These are phyloP conservation scores for Sporothrix phasma DNA, from an alignment of 2,329 filamentous ascomycete species.

Conservation along the genomic window DNA sequence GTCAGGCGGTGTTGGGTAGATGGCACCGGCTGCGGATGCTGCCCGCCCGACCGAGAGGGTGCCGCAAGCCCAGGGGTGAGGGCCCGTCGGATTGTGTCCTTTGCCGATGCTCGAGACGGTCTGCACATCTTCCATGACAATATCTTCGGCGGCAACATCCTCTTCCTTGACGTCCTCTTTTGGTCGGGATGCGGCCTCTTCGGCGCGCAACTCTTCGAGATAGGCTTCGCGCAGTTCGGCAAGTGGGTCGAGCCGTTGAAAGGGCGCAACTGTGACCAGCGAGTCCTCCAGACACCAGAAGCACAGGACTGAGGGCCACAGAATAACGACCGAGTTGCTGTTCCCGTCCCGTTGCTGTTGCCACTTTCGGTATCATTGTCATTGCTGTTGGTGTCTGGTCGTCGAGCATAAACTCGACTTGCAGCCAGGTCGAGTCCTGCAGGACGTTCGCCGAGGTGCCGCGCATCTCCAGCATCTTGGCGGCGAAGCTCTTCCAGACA, in stretches of 20 bases:
- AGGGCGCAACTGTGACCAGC: background rate
- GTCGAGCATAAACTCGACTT: constrained; percentile 31
- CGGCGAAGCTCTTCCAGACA: constrained; percentile 32
- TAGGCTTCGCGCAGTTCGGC: constrained; percentile 13
- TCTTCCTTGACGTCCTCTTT: background rate
- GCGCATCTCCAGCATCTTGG: constrained; percentile 40
- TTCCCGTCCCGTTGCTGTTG: constrained; percentile 28
- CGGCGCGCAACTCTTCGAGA: constrained; percentile 9
- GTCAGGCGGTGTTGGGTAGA: constrained; percentile 66
- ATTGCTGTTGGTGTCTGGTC: constrained; percentile 34
- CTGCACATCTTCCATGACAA: constrained; percentile 14
- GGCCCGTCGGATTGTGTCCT: constrained; percentile 8
- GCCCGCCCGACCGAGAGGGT: constrained; percentile 32
- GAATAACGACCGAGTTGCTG: constrained; percentile 32
- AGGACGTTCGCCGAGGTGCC: constrained; percentile 37
- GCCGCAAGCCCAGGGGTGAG: constrained; percentile 42
- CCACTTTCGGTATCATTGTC: constrained; percentile 22
- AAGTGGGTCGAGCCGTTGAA: constrained; percentile 16
- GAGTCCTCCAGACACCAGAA: constrained; percentile 33
- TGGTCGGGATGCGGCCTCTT: constrained; percentile 6
- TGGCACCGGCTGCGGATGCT: constrained; percentile 25
- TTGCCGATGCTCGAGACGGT: constrained; percentile 8
- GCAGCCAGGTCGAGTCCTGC: constrained; percentile 40
- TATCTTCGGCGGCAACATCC: constrained; percentile 7
- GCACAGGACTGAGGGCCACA: constrained; percentile 46